Evolutionary conservation across 2,329 filamentous ascomycete species (phyloP).

Genomic region (Furcasterigmium furcatum): DNA sequence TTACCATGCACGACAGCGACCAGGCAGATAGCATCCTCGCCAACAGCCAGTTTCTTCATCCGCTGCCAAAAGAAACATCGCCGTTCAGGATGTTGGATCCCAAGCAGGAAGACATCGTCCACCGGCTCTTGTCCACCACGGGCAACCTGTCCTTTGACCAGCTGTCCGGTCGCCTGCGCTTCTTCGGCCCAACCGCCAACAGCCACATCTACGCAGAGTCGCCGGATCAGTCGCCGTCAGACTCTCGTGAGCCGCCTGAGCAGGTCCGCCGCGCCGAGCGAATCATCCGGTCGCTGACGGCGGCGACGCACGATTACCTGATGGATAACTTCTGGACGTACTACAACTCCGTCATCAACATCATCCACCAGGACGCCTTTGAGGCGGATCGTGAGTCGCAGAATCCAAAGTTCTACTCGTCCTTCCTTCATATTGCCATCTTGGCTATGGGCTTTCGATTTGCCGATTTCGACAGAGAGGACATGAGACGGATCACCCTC

Average conservation of each 20-base stretch:
- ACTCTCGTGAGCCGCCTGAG: conserved; percentile 36
- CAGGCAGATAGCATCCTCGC: conserved; percentile 14
- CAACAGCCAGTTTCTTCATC: conserved; percentile 15
- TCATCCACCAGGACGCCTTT: conserved; percentile 47
- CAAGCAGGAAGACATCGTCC: conserved; percentile 44
- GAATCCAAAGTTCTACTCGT: conserved; percentile 45
- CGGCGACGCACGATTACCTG: conserved; percentile 48
- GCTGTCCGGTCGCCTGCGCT: conserved; percentile 44
- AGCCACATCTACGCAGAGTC: conserved; percentile 45
- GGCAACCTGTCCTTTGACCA: conserved; percentile 50
- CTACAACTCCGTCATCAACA: conserved; percentile 46
- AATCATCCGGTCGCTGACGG: conserved; percentile 40
- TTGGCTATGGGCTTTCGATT: conserved; percentile 50
- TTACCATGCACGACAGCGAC: conserved; percentile 19
- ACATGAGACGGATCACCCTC: conserved; percentile 43
- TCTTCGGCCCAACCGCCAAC: conserved; percentile 52
- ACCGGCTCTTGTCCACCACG: conserved; percentile 43
- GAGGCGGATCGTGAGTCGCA: conserved; percentile 41
- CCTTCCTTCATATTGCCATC: conserved; percentile 48
- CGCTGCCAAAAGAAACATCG: conserved; percentile 23
- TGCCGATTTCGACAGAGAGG: conserved; percentile 43
- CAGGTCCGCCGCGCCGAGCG: conserved; percentile 42
- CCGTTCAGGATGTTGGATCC: conserved; percentile 31
- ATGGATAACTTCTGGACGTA: conserved; percentile 48
- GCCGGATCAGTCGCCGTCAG: conserved; percentile 20